These are phyloP conservation scores for Rhizopogon sp. DNA, from an alignment of 768 basidiomycete species.

Conservation along the genomic window DNA sequence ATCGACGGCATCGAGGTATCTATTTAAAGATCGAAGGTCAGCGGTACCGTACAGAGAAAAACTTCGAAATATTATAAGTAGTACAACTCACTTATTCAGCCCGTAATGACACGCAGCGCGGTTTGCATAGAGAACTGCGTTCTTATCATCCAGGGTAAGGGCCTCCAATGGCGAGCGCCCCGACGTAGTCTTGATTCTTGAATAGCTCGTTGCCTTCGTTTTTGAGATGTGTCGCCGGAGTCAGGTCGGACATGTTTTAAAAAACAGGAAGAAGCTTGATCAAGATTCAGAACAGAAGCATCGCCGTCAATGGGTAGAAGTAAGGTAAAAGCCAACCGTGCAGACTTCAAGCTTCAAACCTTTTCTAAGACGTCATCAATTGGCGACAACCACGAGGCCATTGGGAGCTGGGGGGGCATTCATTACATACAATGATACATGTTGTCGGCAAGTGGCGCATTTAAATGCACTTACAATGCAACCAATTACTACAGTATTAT, in stretches of 20 bases:
- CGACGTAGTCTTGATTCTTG: constrained; percentile 25
- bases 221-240: constrained; percentile 24
- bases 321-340: too few species aligned
- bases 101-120: constrained; percentile 35
- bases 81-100: constrained; percentile 27
- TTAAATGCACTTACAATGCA: neutral
- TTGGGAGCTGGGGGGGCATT: neutral
- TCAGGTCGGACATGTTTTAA: neutral
- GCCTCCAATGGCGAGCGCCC: constrained; percentile 36
- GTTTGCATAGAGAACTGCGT: constrained; percentile 40
- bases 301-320: too few species aligned
- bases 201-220: constrained; percentile 37
- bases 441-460: too few species aligned
- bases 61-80: too few species aligned
- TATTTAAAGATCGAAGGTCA: neutral
- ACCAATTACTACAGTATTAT: neutral
- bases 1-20: neutral
- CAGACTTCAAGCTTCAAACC: too few species aligned
- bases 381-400: neutral
- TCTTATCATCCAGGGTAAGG: constrained; percentile 32
- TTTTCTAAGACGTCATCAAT: neutral
- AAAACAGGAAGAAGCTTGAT: neutral
- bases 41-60: neutral
- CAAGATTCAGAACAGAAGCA: too few species aligned
- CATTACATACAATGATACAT: too few species aligned